Percentiles rank a stretch among this genome's conserved stretches.
Conservation (phyloP, 805 yeast genomes). For the Osmozyma mogii region DNA sequence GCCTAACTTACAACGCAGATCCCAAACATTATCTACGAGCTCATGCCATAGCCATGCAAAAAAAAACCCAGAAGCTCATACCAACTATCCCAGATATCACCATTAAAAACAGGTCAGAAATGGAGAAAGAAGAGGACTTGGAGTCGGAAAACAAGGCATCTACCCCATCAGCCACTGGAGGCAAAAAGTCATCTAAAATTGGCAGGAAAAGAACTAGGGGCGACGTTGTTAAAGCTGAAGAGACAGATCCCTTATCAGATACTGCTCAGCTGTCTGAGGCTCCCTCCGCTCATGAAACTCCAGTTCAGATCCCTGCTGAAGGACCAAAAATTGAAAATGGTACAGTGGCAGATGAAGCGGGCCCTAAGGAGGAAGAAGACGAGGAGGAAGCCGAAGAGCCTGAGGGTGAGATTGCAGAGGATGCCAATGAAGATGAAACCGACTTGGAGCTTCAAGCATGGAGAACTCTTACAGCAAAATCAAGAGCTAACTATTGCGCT, state of each 20-base stretch:
- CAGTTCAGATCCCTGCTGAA: not conserved
- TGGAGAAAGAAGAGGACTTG: constrained; percentile 51
- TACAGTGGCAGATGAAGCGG: constrained; percentile 24
- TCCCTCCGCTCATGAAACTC: constrained; percentile 5
- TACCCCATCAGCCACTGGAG: constrained; percentile 20
- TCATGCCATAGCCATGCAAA: constrained; percentile 95
- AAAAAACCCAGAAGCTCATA: constrained; percentile 64
- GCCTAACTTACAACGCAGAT: constrained; percentile 87
- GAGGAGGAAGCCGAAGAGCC: constrained; percentile 20
- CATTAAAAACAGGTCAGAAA: constrained; percentile 63
- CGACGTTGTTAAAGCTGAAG: constrained; percentile 26
- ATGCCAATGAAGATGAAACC: constrained; percentile 52
- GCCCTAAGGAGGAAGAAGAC: constrained; percentile 36
- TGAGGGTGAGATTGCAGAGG: constrained; percentile 17
- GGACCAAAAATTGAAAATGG: constrained; percentile 13
- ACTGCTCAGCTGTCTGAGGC: constrained; percentile 2
- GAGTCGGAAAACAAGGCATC: constrained; percentile 15
- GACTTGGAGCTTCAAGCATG: constrained; percentile 78
- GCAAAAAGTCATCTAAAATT: constrained; percentile 28
- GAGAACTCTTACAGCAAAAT: constrained; percentile 75
- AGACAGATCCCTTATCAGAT: constrained; percentile 4
- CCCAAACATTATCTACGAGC: constrained; percentile 86
- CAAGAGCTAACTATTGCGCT: constrained; percentile 67
- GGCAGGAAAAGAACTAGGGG: constrained; percentile 34
- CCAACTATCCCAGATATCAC: constrained; percentile 88